Base-by-base conservation (phyloP, 2,329 filamentous ascomycete genomes). In the Penicillium sp. region DNA sequence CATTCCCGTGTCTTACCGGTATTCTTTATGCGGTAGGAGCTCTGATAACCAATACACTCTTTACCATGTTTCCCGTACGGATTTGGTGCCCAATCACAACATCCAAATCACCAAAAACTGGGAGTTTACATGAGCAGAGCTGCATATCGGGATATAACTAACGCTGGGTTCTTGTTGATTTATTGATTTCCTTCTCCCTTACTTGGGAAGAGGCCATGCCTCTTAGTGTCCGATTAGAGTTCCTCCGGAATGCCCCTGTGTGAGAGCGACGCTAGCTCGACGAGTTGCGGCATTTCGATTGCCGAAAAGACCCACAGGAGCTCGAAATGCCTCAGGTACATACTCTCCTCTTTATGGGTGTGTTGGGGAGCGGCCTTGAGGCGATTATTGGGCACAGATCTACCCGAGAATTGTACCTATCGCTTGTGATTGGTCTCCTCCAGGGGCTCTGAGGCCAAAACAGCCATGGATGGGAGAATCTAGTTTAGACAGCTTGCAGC, bases 191-290 rank as follows among this genome's bases (percentile, higher is more conserved):
- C 5, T 25, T 36, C 10, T 12, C 17, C 39, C 21, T 19, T 53
- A n/a, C 29, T 9, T 21, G 29, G 21, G 21, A 35, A 45, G 39
- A 35, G 29, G n/a, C 39, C 50, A 35, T 45, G 9, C 29, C 29
- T 44, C 39, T 44, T 15, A 21, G 29, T 33, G 38, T 29, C 38
- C 5, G 23, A 31, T 47, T 25, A 36, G 13, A 47, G 29, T 47
- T 53, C 12, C n/a, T 45, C 21, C n/a, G 21, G 19, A 35, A 53
- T 47, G 39, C 41, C 41, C 50, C 50, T 51, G n/a, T 38, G 36
- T 17, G 33, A 44, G 12, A 45, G 21, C 19, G 17, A 29, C 29
- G 5, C n/a, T 50, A 39, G 15, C 23, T 35, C 29, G 12, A 25
- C 2, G 17, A 36, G 29, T 25, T 36, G 10, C 21, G 21, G 17